phyloP scores from a whole-genome alignment of 257 asterid genomes.

The Fraxinus anomala region DNA sequence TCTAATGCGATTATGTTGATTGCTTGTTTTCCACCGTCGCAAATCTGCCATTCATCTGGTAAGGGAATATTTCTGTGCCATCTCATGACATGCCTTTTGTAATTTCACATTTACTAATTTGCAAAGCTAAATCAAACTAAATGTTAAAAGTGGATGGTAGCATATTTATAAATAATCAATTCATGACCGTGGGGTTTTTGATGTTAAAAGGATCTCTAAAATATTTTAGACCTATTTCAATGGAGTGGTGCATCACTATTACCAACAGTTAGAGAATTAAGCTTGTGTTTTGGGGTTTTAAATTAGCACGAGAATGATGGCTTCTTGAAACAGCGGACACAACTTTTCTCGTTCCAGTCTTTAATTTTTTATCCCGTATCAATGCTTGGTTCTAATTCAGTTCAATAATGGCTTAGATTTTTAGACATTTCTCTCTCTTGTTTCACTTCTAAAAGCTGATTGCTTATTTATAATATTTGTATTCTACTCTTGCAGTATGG shows the following conservation, averaged over 20 bases:
- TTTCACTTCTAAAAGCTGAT: slow-evolving; percentile 7
- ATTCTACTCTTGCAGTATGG: slow-evolving; percentile 69
- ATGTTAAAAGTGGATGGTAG: neutral
- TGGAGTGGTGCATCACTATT: too few relatives aligned
- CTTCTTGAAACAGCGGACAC: neutral
- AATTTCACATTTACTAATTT: neutral
- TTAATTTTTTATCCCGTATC: neutral
- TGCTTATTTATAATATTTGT: neutral
- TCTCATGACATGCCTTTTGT: neutral
- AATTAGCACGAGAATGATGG: neutral
- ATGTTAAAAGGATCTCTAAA: neutral
- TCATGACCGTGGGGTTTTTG: neutral
- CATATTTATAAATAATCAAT: neutral
- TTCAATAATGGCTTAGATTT: neutral
- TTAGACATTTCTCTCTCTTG: neutral
- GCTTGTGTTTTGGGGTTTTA: neutral
- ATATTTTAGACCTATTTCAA: too few relatives aligned
- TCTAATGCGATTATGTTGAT: too few relatives aligned
- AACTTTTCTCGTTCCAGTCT: neutral
- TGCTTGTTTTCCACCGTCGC: too few relatives aligned
- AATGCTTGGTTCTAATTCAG: neutral
- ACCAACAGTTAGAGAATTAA: neutral
- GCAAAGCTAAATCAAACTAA: neutral
- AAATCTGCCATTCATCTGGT: neutral
- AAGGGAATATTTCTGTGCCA: neutral